Percentiles rank a stretch among this genome's conserved stretches.
Evolutionary conservation across 129 eudicot genomes (phyloP).

Genomic region (Escallonia herrerae): DNA sequence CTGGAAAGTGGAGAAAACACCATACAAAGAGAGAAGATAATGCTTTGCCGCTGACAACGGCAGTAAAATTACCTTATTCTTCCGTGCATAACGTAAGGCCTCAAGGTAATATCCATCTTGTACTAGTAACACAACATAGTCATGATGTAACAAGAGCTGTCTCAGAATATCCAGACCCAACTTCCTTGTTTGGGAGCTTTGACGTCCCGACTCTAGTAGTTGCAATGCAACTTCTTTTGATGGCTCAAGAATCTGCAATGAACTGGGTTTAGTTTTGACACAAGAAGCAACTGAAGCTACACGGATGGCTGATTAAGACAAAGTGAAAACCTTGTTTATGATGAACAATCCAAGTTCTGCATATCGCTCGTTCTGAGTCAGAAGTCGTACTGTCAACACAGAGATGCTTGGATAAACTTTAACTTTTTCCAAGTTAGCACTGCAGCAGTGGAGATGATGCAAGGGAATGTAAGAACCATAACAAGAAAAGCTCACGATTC

Average conservation of each 20-base stretch:
- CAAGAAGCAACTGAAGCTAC: background rate
- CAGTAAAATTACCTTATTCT: conserved; percentile 48
- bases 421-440: conserved; percentile 66
- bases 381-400: conserved; percentile 65
- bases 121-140: conserved; percentile 70
- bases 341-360: conserved; percentile 75
- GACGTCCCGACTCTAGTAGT: conserved; percentile 62
- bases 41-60: too few species aligned
- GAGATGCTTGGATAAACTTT: conserved; percentile 60
- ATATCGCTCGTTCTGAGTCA: conserved; percentile 62
- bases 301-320: background rate
- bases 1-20: too few species aligned
- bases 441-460: conserved; percentile 28
- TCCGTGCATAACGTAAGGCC: conserved; percentile 88
- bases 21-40: too few species aligned
- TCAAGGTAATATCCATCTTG: conserved; percentile 90
- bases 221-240: conserved; percentile 91
- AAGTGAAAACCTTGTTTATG: conserved; percentile 64
- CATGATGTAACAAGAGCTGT: conserved; percentile 75
- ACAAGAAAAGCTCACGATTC: background rate
- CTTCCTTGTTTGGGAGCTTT: conserved; percentile 55
- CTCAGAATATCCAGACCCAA: conserved; percentile 86
- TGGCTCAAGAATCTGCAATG: conserved; percentile 81
- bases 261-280: background rate
- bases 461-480: conserved; percentile 8